Evolutionary conservation across 2,329 filamentous ascomycete genomes (phyloP), one percentile per base, ranked within the genome.

Genomic region (Ceratocystis cubensis): DNA sequence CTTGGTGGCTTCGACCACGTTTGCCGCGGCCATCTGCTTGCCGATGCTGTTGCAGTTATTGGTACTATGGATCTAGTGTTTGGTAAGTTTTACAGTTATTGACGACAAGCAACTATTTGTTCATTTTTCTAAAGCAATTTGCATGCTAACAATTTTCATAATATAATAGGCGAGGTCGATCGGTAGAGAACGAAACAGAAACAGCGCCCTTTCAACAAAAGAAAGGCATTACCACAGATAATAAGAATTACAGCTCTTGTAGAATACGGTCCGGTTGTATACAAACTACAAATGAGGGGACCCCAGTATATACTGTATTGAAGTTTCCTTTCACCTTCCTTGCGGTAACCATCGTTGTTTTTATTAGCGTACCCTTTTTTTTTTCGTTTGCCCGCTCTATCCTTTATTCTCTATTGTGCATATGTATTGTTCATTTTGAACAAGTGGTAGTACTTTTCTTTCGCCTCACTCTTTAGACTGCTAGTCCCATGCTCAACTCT

Each of bases 31-130:
- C 95, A 99, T 79, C 78, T 99, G 77, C 79, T 99, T 72, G 94
- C 95, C 69, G 94, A 99, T 77, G 94, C 93, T 30, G 94, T 99
- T 63, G 95, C 94, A 61, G 92, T 97, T 68, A 97, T 97, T 72
- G 88, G 86, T 75, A 88, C 88, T 64, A 91, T 92, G 88, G 88
- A 91, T 84, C 78, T 94, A 75, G 89, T 93, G 81, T 93, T 94
- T 76, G 91, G 91, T 85, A 81, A 81, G 83, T 77, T 37, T 63
- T 63, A 64, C 20, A 10, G 20, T 30, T 13, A 13, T 37, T 37
- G 10, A 37, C 33, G 8, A 37, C 8, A 37, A 13, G 2, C 33
- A 37, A 37, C 33, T 37, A 37, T 13, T 37, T 13, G 33, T 3
- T 37, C 8, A 13, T 37, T 41, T 25, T 61, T 61, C 7, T 3